Evolutionary conservation across 139 green algal species (phyloP), one percentile per base, ranked within the genome.

Genomic region (Nannochloris sp.): DNA sequence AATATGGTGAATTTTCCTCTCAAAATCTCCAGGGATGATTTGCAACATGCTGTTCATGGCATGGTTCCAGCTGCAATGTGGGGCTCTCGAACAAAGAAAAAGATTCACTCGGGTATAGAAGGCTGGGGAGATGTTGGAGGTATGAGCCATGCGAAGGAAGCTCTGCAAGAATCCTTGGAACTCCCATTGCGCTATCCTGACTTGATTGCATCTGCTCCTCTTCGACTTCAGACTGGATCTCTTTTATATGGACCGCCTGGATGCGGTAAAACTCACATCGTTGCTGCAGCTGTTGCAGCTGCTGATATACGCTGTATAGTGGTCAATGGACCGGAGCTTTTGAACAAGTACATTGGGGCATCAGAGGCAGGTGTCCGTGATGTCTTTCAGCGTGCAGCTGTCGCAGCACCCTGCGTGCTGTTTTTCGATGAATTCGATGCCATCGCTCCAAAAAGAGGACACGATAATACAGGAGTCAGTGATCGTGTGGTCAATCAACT

Each of bases 391-490:
- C 78, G 81, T 2, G 94, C 94, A 1, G 53, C 76, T 6, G 78
- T 79, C 1, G 90, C 92, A 4, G 88, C 90, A 1, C 94, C 94
- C 5, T 95, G 88, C 68, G 79, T 95, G n/a, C 84, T 99, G 14
- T 98, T 99, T 77, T 99, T 99, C 73, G 94, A 99, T 65, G 94
- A 99, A 79, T 96, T 99, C 69, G 94, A 99, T 65, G 85, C 93
- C 53, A 92, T 99, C 40, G 93, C 89, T 11, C 90, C 91, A 20
- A 80, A 86, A 37, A 72, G 94, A 3, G 94, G 94, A 29, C 85
- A 95, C 59, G 92, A 98, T 79, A 93, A 85, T 63, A 97, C 86
- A 6, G 91, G 91, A 10, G 91, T 96, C 20, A 94, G 85, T 1
- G 91, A 97, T 74, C 80, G 91, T 6, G 87, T 97, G 37, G 88